Evolutionary conservation across 306 rosid species (phyloP).

Genomic region (Begonia loranthoides): DNA sequence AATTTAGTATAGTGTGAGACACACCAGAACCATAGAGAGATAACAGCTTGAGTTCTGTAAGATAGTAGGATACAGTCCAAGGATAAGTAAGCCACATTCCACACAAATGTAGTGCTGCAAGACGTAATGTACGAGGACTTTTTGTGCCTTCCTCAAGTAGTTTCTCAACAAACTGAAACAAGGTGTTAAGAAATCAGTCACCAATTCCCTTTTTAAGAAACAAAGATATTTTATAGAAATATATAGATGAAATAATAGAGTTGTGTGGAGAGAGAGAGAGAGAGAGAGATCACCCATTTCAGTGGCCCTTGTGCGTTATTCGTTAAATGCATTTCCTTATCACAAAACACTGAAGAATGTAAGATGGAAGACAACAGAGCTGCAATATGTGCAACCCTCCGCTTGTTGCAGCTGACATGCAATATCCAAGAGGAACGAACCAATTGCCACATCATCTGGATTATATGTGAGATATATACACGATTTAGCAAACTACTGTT

Average conservation of each 20-base stretch:
- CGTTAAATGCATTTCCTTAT: conserved; percentile 61
- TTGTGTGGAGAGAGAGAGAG: conserved; percentile 12
- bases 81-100: conserved; percentile 83
- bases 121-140: conserved; percentile 96
- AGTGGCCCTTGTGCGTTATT: conserved; percentile 65
- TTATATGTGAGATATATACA: not conserved
- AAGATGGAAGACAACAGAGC: conserved; percentile 86
- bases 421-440: conserved; percentile 87
- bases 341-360: conserved; percentile 63
- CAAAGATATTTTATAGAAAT: not conserved
- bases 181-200: conserved; percentile 13
- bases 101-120: conserved; percentile 86
- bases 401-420: conserved; percentile 83
- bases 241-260: not conserved
- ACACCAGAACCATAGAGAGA: conserved; percentile 85
- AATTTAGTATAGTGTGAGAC: conserved; percentile 7
- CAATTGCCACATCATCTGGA: conserved; percentile 87
- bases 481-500: not conserved
- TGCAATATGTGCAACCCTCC: conserved; percentile 90
- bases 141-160: conserved; percentile 83
- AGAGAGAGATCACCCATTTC: conserved; percentile 68
- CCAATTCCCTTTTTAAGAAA: not conserved
- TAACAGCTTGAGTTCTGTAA: conserved; percentile 69
- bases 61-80: conserved; percentile 59
- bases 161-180: conserved; percentile 55